These are phyloP conservation scores for Sanguinoderma infundibulare DNA, from an alignment of 1,284 basidiomycete genomes.

Conservation along the genomic window DNA sequence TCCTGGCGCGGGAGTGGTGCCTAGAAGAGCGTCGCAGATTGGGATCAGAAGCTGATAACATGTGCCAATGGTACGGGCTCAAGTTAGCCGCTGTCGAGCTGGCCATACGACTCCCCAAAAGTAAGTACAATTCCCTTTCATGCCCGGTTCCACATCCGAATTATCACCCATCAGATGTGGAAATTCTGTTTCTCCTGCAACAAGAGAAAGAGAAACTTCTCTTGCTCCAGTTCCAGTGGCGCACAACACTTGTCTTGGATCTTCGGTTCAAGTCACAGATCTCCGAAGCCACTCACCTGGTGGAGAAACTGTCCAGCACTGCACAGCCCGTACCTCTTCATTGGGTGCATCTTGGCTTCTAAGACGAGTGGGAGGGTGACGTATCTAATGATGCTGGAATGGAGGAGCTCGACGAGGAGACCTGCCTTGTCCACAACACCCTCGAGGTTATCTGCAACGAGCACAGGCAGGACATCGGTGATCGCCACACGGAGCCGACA, in stretches of 20 bases:
- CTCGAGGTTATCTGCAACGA: not conserved
- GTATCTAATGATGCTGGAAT: not conserved
- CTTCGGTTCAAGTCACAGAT: not conserved
- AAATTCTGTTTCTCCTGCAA: conserved; percentile 10
- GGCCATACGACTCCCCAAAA: conserved; percentile 12
- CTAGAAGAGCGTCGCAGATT: conserved; percentile 30
- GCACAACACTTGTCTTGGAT: conserved; percentile 17
- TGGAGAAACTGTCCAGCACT: not conserved
- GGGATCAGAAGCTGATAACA: conserved; percentile 30
- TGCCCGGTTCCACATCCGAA: not conserved
- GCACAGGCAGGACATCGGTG: not conserved
- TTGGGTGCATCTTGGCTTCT: not conserved
- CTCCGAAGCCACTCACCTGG: not conserved
- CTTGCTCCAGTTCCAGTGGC: conserved; percentile 17
- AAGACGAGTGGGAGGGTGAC: not conserved
- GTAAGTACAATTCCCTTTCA: conserved; percentile 13
- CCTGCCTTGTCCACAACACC: not conserved
- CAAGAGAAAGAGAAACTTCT: conserved; percentile 8
- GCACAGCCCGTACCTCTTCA: not conserved
- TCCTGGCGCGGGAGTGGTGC: conserved; percentile 37
- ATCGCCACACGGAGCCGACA: not conserved
- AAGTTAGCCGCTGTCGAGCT: conserved; percentile 26
- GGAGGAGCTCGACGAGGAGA: not conserved
- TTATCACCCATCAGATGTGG: not conserved
- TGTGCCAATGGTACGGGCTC: conserved; percentile 29